Base-by-base conservation (phyloP, 1,284 basidiomycete species). In the Leccinum angustisporum region DNA sequence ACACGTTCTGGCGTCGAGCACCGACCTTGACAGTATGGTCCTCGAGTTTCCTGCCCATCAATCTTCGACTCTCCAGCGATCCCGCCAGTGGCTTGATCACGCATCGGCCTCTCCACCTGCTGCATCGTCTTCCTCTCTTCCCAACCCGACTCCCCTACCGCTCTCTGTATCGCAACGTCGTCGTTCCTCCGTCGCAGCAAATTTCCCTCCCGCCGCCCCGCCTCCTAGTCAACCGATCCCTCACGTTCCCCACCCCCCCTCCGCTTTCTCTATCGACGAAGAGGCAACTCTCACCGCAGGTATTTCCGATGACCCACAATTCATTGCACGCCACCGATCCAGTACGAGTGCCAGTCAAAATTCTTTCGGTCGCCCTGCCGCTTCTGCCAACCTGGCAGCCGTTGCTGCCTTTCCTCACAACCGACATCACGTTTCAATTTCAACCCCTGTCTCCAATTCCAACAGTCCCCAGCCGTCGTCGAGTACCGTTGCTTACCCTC, bases 151-250 rank as follows among this genome's bases (percentile, higher is more conserved):
- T 60, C 74, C 74, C 61, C 56, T 67, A 58, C 75, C 77, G 67
- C 66, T 67, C 48, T 52, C 74, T 7, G 65, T 72, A 59, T 62
- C 79, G 18, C 80, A 81, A 63, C 83, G 87, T 59, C 84, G 90
- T 63, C 86, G 88, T 67, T 90, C 88, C 27, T 90, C 88, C 27
- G 83, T 85, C 55, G 85, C 83, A 56, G 82, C 83, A n/a, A 80
- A 83, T 68, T 77, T 79, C 34, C 82, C 85, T 55, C 87, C 88
- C 13, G 82, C 86, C 40, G 86, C 77, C 2, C 88, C 89, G n/a
- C 88, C 89, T 38, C 89, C 89, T n/a, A 84, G 78, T 68, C 81
- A 84, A 66, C 90, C 88, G 58, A 90, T 91, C 63, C 88, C 88
- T 52, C 85, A 78, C 68, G 69, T 89, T 52, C 89, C 81, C 65